Base-by-base conservation (phyloP, 2,329 filamentous ascomycete species). In the Dothiorella sarmentorum region DNA sequence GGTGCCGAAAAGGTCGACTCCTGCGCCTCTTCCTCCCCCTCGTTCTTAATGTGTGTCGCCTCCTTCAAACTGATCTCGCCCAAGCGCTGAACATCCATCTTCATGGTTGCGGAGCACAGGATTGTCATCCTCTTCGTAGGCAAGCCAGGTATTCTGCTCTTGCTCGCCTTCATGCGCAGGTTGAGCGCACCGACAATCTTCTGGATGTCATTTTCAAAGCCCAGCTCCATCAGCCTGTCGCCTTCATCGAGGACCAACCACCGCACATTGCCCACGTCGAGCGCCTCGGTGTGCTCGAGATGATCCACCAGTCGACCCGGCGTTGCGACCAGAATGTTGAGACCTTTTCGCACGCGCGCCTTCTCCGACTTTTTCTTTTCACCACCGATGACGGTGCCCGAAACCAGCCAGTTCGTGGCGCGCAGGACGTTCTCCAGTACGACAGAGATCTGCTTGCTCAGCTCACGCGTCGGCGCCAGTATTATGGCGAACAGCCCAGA, bases 181-280 rank as follows among this genome's bases (percentile, higher is more conserved):
- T 91, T 86, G 58, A 97, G 83, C 62, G 88, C 88, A 58, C 85
- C 81, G 15, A 99, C 89, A 63, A 97, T 93, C 61, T 87, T 89
- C 69, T 90, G 89, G 61, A 99, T 84, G 68, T 97, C 93, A 56
- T 97, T 87, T 73, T 97, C 94, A 65, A 99, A 99, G 0, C 94
- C 94, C 68, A 97, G 82, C 69, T 99, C 94, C 93, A 99, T 97
- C 70, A 99, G 78, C n/a, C 94, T 84, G 79, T 99, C 94, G 27
- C 94, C 94, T 74, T 99, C 94, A 67, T 99, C 94, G 5, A 99
- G 81, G 2, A 99, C 87, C 22, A 99, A 77, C 94, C 94, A 99
- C 61, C 93, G 82, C 4, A 97, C 93, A 20, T 88, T 92, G 67
- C 89, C 89, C 38, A 97, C 85, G 63, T 94, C 90, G 55, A 99